Conservation (phyloP, 768 basidiomycete species). For the Lyophyllum semitale region DNA sequence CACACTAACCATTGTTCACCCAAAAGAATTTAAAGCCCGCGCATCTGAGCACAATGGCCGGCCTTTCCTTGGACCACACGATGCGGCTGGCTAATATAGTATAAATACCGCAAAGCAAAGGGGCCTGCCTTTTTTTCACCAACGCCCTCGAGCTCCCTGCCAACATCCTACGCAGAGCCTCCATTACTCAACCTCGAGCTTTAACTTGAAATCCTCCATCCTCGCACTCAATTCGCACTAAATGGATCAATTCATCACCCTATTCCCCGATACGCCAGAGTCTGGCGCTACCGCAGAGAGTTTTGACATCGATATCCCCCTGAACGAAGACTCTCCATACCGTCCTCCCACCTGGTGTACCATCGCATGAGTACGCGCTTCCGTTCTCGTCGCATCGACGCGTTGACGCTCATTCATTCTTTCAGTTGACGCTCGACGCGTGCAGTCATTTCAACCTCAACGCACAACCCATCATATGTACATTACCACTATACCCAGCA, state of each 20-base stretch:
- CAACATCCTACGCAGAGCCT: background rate
- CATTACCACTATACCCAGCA: background rate
- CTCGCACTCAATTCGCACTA: background rate
- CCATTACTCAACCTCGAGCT: background rate
- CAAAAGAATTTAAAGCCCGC: background rate
- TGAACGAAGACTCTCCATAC: constrained; percentile 19
- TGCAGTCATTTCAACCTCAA: background rate
- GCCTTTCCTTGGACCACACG: background rate
- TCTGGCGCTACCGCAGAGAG: background rate
- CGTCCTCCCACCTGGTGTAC: constrained; percentile 23
- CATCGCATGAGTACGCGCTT: constrained; percentile 12
- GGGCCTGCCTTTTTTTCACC: background rate
- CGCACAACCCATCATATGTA: background rate
- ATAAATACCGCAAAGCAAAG: background rate
- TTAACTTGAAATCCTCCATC: background rate
- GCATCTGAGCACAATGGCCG: background rate
- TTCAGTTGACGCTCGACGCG: background rate
- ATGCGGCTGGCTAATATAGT: background rate
- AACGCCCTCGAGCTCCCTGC: background rate
- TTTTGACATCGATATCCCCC: constrained; percentile 10
- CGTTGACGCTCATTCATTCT: background rate
- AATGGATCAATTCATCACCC: constrained; percentile 12
- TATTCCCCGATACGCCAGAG: constrained; percentile 1
- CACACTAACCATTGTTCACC: background rate
- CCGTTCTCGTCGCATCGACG: constrained; percentile 24